A percentile compares a stretch with the other conserved stretches of the same genome.
These are phyloP conservation scores for Blastomyces parvus DNA, from an alignment of 2,329 filamentous ascomycete genomes.

Conservation along the genomic window DNA sequence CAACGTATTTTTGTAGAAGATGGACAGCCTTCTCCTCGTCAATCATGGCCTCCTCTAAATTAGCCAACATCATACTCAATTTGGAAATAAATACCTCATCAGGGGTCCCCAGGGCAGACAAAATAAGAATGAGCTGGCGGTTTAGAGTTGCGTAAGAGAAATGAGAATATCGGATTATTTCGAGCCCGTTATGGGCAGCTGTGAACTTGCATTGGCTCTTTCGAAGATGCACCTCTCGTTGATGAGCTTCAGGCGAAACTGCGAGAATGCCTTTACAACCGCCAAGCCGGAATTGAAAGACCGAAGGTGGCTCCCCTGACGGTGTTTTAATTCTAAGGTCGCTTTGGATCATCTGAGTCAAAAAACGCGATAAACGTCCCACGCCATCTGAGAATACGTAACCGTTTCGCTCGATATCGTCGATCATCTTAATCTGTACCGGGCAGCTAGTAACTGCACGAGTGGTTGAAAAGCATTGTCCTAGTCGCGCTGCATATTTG, in stretches of 20 bases:
- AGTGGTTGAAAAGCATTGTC: slow-evolving; percentile 94
- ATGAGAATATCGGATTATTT: slow-evolving; percentile 74
- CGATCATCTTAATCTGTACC: slow-evolving; percentile 49
- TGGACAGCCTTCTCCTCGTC: slow-evolving; percentile 54
- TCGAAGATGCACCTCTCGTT: slow-evolving; percentile 64
- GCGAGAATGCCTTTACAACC: slow-evolving; percentile 86
- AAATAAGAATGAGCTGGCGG: slow-evolving; percentile 77
- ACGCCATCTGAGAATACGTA: slow-evolving; percentile 85
- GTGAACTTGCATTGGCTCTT: slow-evolving; percentile 83
- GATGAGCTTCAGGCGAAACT: slow-evolving; percentile 58
- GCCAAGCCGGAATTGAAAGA: slow-evolving; percentile 84
- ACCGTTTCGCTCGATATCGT: slow-evolving; percentile 60
- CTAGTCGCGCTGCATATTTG: slow-evolving; percentile 78
- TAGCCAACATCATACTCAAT: slow-evolving; percentile 56
- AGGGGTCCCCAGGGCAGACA: slow-evolving; percentile 65
- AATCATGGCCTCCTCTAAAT: slow-evolving; percentile 61
- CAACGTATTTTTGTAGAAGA: slow-evolving; percentile 65
- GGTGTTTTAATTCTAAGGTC: slow-evolving; percentile 55
- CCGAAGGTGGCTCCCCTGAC: slow-evolving; percentile 56
- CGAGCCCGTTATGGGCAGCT: slow-evolving; percentile 59
- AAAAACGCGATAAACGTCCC: slow-evolving; percentile 74
- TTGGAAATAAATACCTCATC: slow-evolving; percentile 58
- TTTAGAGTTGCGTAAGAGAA: slow-evolving; percentile 75
- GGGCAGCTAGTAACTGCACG: slow-evolving; percentile 58
- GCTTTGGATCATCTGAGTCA: slow-evolving; percentile 62